These are phyloP conservation scores for Cornus controversa DNA, from an alignment of 148 eudicot species.

Conservation along the genomic window DNA sequence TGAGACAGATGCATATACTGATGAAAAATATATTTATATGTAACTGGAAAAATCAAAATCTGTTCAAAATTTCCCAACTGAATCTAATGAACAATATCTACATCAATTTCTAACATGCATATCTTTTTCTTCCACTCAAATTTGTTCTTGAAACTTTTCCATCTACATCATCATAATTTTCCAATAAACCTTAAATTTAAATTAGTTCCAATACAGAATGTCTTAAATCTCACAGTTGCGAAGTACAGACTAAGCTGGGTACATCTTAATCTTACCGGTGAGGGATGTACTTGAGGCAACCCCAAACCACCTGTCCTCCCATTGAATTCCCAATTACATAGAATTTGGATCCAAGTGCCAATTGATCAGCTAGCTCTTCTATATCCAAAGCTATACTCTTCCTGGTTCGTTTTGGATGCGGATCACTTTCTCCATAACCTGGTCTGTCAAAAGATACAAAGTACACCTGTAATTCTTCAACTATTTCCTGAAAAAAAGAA, in stretches of 20 bases:
- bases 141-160: no score
- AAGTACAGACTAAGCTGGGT: neutral
- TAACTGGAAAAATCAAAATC: no score
- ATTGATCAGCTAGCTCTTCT: constrained; percentile 72
- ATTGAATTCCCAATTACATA: constrained; percentile 63
- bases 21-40: no score
- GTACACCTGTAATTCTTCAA: constrained; percentile 50
- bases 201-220: no score
- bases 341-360: constrained; percentile 56
- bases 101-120: no score
- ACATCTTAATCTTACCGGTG: constrained; percentile 40
- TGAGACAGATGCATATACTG: neutral
- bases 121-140: no score
- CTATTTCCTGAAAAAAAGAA: constrained; percentile 34
- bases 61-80: no score
- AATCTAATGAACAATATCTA: no score
- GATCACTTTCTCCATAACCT: constrained; percentile 88
- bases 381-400: constrained; percentile 57
- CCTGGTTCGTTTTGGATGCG: constrained; percentile 54
- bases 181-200: no score
- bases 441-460: constrained; percentile 68
- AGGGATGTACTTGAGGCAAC: constrained; percentile 66
- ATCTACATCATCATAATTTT: no score
- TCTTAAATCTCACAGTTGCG: neutral
- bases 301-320: constrained; percentile 70